Percentiles rank a stretch among this genome's conserved stretches.
phyloP scores from a whole-genome alignment of 202 grass and related monocot genomes.

The Brachypodium distachyon region DNA sequence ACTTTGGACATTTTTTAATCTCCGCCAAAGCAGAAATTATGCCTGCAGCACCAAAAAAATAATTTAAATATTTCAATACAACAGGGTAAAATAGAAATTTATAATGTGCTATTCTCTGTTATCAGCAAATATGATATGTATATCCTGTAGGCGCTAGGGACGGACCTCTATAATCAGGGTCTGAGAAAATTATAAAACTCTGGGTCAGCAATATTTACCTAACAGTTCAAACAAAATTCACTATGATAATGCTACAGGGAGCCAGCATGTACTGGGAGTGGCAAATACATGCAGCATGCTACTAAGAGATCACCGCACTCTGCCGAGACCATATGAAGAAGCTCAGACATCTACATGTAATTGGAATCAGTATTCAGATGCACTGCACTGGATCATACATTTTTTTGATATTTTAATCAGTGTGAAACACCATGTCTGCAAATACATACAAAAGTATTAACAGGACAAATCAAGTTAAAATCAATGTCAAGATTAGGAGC shows the following conservation, averaged over 20 bases:
- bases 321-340: not conserved
- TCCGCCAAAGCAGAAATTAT: slow-evolving; percentile 33
- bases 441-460: not conserved
- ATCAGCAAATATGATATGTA: not conserved
- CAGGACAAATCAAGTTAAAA: not conserved
- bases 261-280: not conserved
- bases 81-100: not conserved
- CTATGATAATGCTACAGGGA: not conserved
- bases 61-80: not conserved
- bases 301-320: not conserved
- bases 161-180: not conserved
- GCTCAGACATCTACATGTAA: not conserved
- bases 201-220: not conserved
- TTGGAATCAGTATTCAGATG: not conserved
- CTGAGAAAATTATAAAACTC: not conserved
- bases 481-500: not conserved
- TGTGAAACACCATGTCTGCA: not conserved
- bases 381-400: not conserved
- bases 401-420: not conserved
- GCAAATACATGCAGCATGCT: not conserved
- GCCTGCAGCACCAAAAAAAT: slow-evolving; percentile 18
- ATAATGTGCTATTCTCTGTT: not conserved
- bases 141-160: not conserved
- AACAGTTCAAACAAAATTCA: slow-evolving; percentile 5
- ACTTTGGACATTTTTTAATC: slow-evolving; percentile 37